Conservation (phyloP, 768 basidiomycete genomes). For the Boletus reticulatus region DNA sequence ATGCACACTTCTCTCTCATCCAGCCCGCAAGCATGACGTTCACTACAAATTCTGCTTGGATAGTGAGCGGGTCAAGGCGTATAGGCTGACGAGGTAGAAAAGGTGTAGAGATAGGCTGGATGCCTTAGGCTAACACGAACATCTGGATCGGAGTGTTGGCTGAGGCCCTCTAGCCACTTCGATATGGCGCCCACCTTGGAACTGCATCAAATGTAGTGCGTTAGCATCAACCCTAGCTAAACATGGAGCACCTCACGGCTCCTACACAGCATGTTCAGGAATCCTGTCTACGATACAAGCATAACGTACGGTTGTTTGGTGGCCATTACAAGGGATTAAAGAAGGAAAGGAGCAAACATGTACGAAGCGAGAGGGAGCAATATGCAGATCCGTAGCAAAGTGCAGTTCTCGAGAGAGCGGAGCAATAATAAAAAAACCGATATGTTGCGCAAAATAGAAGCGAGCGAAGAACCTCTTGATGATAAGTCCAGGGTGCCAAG, state of each 20-base stretch:
- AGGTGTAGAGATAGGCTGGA: no score
- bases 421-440: constrained; percentile 18
- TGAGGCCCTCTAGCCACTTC: no score
- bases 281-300: constrained; percentile 31
- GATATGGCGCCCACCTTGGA: no score
- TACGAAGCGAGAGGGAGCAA: constrained; percentile 17
- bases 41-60: no score
- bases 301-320: constrained; percentile 16
- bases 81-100: no score
- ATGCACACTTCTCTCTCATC: no score
- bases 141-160: no score
- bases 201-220: no score
- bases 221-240: neutral
- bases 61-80: no score
- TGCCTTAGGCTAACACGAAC: no score
- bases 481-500: constrained; percentile 24
- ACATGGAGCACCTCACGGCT: neutral
- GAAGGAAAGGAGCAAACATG: constrained; percentile 10
- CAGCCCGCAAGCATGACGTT: no score
- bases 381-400: constrained; percentile 30
- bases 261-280: constrained; percentile 6
- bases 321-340: constrained; percentile 22
- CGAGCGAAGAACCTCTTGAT: constrained; percentile 5
- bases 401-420: constrained; percentile 12
- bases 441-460: constrained; percentile 17